A percentile compares a stretch with the other conserved stretches of the same genome.
Evolutionary conservation across 2,329 filamentous ascomycete species (phyloP).

Genomic region (Cercospora sp.): DNA sequence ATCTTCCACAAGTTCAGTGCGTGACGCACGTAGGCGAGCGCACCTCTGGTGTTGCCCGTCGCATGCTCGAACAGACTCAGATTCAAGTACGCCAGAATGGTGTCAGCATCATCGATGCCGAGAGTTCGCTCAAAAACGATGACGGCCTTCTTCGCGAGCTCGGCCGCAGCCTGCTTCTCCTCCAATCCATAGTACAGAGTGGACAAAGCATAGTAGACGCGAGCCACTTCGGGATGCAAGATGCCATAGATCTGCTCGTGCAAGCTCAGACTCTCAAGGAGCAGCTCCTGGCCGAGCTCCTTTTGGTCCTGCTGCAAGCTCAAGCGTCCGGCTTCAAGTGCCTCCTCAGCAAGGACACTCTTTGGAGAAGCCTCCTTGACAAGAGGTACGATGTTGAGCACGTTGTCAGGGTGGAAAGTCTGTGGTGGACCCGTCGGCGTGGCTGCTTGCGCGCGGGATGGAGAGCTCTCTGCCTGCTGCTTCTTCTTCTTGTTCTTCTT

Average conservation of each 20-base stretch:
- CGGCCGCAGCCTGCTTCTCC: slow-evolving; percentile 92
- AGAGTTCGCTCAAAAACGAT: slow-evolving; percentile 94
- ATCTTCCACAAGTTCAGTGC: slow-evolving; percentile 95
- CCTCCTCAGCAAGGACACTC: slow-evolving; percentile 90
- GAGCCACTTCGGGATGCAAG: slow-evolving; percentile 90
- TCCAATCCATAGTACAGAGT: slow-evolving; percentile 98
- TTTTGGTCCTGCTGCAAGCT: slow-evolving; percentile 95
- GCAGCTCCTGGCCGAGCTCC: slow-evolving; percentile 90
- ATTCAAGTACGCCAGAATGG: slow-evolving; percentile 93
- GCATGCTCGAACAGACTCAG: slow-evolving; percentile 92
- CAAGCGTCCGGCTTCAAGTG: slow-evolving; percentile 90
- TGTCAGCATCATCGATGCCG: slow-evolving; percentile 90
- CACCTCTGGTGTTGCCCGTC: slow-evolving; percentile 81
- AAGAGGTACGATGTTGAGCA: slow-evolving; percentile 89
- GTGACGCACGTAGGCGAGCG: slow-evolving; percentile 86
- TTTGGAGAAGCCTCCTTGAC: slow-evolving; percentile 92
- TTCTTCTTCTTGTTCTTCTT: slow-evolving; percentile 60
- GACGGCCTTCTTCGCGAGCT: slow-evolving; percentile 93
- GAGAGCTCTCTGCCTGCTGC: slow-evolving; percentile 52
- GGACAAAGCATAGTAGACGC: slow-evolving; percentile 90
- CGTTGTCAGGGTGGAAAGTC: slow-evolving; percentile 80
- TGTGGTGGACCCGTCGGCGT: slow-evolving; percentile 47
- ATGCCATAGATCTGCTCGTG: slow-evolving; percentile 99
- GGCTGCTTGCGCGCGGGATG: slow-evolving; percentile 44
- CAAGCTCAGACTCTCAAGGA: slow-evolving; percentile 91